Evolutionary conservation across 1,284 basidiomycete species (phyloP).

Genomic region (Earliella scabrosa): DNA sequence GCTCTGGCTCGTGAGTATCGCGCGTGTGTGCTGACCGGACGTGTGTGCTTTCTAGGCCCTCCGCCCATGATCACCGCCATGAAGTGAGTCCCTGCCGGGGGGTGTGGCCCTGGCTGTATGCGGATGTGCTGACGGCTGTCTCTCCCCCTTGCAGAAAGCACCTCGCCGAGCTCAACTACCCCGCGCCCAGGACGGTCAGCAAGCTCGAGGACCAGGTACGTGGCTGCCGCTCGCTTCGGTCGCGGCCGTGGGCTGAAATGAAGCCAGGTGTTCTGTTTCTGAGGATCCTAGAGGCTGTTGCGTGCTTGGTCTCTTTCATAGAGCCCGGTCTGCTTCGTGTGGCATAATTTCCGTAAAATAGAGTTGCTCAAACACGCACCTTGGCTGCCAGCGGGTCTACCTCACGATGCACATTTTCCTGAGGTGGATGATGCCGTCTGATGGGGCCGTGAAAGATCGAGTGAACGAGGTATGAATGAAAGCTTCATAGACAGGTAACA

Average conservation of each 20-base stretch:
- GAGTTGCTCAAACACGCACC: too few species aligned
- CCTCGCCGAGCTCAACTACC: conserved; percentile 86
- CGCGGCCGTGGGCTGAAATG: not conserved
- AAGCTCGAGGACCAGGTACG: conserved; percentile 90
- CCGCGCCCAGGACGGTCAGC: conserved; percentile 87
- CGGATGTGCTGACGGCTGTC: conserved; percentile 4
- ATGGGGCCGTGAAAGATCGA: too few species aligned
- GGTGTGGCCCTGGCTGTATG: not conserved
- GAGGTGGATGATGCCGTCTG: too few species aligned
- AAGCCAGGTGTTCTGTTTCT: conserved; percentile 2
- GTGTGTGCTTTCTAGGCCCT: conserved; percentile 60
- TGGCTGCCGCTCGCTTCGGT: not conserved
- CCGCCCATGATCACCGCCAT: conserved; percentile 97
- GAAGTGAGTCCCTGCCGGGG: conserved; percentile 67
- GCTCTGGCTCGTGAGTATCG: too few species aligned
- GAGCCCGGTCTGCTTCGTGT: conserved; percentile 12
- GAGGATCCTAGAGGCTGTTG: conserved; percentile 47
- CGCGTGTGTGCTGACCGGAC: too few species aligned
- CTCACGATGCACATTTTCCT: too few species aligned
- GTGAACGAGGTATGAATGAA: too few species aligned
- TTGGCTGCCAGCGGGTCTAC: too few species aligned
- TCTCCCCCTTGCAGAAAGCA: conserved; percentile 67
- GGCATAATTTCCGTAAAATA: conserved; percentile 9
- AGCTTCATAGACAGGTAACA: too few species aligned
- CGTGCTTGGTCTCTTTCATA: not conserved